Base-by-base conservation (phyloP, 805 yeast species). In the Jamesozyma rosinii region DNA sequence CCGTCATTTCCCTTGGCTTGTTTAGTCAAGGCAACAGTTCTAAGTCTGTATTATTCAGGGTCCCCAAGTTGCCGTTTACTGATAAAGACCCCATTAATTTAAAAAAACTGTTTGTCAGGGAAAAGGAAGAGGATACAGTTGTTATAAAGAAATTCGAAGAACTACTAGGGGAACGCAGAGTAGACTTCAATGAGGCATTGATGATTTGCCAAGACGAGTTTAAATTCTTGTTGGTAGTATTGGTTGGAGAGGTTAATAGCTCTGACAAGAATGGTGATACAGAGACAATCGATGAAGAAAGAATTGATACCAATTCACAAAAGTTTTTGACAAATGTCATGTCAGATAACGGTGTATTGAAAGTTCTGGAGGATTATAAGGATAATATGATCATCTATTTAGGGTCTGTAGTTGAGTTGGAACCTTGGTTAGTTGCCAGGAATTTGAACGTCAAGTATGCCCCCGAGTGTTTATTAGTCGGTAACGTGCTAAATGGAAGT, bases 391-490 rank as follows among this genome's bases (percentile, higher is more conserved):
- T 77, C 1, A 66, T 81, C 1, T 83, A 81, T 70, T 72, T 82
- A 33, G 84, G 85, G 0, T 77, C 79, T 49, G 77, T 76, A 20
- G 62, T 69, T 14, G 77, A 77, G 49, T 70, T 81, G 0, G 90
- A 83, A 57, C 75, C 83, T 3, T 77, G 75, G 66, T 78, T 78
- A 45, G 72, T 83, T 34, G 83, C 85, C 0, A 71, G 71, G 48
- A 66, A 73, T 32, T 67, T 81, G 47, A 69, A 67, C 31, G 71
- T 75, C 2, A 67, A 71, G 22, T 67, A 72, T 32, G 64, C 78
- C 20, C 90, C 92, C 1, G 76, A 70, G 46, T 62, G 76, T 14
- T 69, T 66, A 42, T 65, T 71, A 61, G 73, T 63, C 52, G 82
- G 69, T 33, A 83, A 67, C 64, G 87, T 67, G 42, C 72, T 64